A percentile compares a stretch with the other conserved stretches of the same genome.
phyloP scores from a whole-genome alignment of 208 protist species.

The Trypanosomatidae sp. region DNA sequence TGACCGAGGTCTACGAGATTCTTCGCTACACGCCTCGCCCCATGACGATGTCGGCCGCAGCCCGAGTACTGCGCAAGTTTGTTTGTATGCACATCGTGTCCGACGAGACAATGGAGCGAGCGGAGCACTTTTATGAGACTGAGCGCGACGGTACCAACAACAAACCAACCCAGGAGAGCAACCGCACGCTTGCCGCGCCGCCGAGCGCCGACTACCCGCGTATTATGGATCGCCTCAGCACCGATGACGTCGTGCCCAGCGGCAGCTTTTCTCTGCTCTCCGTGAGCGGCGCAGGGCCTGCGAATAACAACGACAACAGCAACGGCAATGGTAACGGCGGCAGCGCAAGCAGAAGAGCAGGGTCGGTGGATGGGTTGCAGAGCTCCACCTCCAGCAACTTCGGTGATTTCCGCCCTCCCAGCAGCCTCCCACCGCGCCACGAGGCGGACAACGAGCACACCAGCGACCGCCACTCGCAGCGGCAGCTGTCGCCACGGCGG shows the following conservation, averaged over 20 bases:
- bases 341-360: slow-evolving; percentile 1
- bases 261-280: slow-evolving; percentile 19
- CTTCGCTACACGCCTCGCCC: slow-evolving; percentile 20
- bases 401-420: slow-evolving; percentile 6
- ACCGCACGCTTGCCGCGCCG: background rate
- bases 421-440: slow-evolving; percentile 1
- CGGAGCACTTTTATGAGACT: slow-evolving; percentile 18
- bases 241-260: slow-evolving; percentile 14
- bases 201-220: slow-evolving; percentile 12
- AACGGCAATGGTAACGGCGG: slow-evolving; percentile 3
- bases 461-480: slow-evolving; percentile 6
- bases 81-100: slow-evolving; percentile 45
- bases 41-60: slow-evolving; percentile 24
- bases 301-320: slow-evolving; percentile 2
- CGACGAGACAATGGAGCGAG: slow-evolving; percentile 41
- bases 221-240: slow-evolving; percentile 14
- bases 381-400: slow-evolving; percentile 26
- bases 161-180: slow-evolving; percentile 6
- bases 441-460: background rate
- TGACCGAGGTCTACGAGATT: slow-evolving; percentile 61
- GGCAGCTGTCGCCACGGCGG: slow-evolving; percentile 10
- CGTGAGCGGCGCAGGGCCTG: background rate
- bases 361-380: slow-evolving; percentile 6
- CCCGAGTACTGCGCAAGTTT: slow-evolving; percentile 49
- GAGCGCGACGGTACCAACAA: slow-evolving; percentile 21